Evolutionary conservation across 305 asterid genomes (phyloP).

Genomic region (Fraxinus sp.): DNA sequence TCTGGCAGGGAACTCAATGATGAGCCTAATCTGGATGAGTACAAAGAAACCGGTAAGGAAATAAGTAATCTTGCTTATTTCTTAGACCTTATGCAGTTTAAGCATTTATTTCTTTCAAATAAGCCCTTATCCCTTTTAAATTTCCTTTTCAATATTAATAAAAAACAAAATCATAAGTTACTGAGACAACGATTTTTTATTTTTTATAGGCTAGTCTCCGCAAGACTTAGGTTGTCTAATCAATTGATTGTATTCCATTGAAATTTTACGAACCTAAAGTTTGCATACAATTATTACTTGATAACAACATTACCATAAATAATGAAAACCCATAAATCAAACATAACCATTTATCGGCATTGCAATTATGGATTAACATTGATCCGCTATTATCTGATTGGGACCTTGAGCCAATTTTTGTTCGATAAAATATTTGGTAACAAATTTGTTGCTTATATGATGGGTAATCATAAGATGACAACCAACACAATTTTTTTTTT

Average conservation of each 20-base stretch:
- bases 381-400: not conserved
- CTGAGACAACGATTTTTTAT: not conserved
- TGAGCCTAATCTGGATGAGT: slow-evolving; percentile 26
- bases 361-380: not conserved
- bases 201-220: not conserved
- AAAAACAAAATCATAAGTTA: not conserved
- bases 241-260: not conserved
- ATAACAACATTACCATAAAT: not conserved
- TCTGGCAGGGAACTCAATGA: slow-evolving; percentile 30
- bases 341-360: not conserved
- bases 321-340: not conserved
- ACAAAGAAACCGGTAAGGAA: slow-evolving; percentile 32
- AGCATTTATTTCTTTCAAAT: not conserved
- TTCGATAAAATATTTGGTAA: not conserved
- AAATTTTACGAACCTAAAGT: not conserved
- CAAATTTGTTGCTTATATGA: not conserved
- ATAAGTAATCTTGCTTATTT: slow-evolving; percentile 6
- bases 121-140: not conserved
- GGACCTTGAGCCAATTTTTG: not conserved
- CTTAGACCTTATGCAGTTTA: not conserved
- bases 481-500: not conserved
- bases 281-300: not conserved
- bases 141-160: too few species aligned
- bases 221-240: not conserved
- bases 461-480: not conserved